phyloP scores from a whole-genome alignment of 352 stramenopile species.

The Globisporangium nagaii region DNA sequence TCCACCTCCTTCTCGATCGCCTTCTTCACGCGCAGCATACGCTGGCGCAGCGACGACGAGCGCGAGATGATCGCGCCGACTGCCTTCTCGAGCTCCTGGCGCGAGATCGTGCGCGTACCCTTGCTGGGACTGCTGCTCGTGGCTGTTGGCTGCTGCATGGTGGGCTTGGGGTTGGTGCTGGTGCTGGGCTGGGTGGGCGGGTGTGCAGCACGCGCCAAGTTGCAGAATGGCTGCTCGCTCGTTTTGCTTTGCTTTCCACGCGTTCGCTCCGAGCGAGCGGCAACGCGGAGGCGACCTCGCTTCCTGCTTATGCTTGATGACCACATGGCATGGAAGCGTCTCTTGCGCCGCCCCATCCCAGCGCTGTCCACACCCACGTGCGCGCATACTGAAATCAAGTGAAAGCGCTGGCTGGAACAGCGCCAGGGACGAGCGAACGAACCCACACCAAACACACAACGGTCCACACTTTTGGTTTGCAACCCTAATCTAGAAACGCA shows the following conservation, averaged over 20 bases:
- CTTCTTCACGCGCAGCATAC: slow-evolving; percentile 17
- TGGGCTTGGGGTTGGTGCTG: neutral
- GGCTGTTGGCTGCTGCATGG: slow-evolving; percentile 1
- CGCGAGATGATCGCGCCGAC: slow-evolving; percentile 16
- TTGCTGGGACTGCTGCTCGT: neutral
- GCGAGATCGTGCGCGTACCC: slow-evolving; percentile 15
- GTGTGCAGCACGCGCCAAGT: neutral
- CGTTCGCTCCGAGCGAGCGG: too few species aligned
- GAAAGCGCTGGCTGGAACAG: neutral
- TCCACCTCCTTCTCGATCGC: slow-evolving; percentile 16
- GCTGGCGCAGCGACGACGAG: slow-evolving; percentile 15
- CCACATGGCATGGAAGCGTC: neutral
- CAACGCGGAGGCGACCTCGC: too few species aligned
- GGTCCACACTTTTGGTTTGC: too few species aligned
- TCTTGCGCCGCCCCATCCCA: neutral
- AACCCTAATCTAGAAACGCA: too few species aligned
- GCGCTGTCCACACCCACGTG: neutral
- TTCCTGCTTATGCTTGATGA: neutral
- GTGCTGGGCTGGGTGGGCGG: neutral
- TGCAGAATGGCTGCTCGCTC: slow-evolving; percentile 3
- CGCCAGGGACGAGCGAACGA: too few species aligned
- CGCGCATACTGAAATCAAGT: neutral
- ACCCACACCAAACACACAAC: too few species aligned
- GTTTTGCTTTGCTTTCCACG: neutral
- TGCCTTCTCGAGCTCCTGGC: slow-evolving; percentile 14